Evolutionary conservation across 192 early-diverging fungal species (phyloP).

Genomic region (Backusella circina): DNA sequence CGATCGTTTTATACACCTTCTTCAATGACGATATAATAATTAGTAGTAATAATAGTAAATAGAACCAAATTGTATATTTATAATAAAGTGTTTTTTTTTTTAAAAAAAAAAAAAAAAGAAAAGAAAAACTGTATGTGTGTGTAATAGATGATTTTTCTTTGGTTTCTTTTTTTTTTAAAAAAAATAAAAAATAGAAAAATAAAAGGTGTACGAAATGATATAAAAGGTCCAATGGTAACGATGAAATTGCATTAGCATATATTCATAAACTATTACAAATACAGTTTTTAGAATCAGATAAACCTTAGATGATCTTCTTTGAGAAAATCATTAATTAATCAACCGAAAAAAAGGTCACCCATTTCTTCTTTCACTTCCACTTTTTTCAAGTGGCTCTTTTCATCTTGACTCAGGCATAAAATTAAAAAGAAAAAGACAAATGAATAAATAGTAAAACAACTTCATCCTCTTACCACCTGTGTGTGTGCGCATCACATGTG

Average conservation of each 20-base stretch:
- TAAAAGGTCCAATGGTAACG: neutral
- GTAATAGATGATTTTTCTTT: neutral
- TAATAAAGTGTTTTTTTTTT: neutral
- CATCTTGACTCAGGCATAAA: too few species aligned
- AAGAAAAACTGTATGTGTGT: neutral
- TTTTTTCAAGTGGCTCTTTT: too few species aligned
- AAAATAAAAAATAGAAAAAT: neutral
- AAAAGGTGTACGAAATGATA: neutral
- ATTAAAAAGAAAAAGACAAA: too few species aligned
- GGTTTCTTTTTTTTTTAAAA: neutral
- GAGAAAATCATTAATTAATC: neutral
- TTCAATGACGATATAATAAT: neutral
- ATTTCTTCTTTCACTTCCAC: neutral
- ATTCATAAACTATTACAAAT: neutral
- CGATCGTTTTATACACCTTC: conserved; percentile 3
- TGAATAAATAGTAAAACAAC: too few species aligned
- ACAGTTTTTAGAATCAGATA: neutral
- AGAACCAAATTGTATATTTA: neutral
- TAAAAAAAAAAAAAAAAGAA: too few species aligned
- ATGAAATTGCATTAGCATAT: neutral
- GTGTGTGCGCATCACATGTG: neutral
- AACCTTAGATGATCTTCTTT: neutral
- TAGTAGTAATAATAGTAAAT: neutral
- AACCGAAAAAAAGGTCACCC: neutral
- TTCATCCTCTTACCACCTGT: neutral